These are phyloP conservation scores for Collybiopsis luxurians DNA, from an alignment of 768 basidiomycete species.

Conservation along the genomic window DNA sequence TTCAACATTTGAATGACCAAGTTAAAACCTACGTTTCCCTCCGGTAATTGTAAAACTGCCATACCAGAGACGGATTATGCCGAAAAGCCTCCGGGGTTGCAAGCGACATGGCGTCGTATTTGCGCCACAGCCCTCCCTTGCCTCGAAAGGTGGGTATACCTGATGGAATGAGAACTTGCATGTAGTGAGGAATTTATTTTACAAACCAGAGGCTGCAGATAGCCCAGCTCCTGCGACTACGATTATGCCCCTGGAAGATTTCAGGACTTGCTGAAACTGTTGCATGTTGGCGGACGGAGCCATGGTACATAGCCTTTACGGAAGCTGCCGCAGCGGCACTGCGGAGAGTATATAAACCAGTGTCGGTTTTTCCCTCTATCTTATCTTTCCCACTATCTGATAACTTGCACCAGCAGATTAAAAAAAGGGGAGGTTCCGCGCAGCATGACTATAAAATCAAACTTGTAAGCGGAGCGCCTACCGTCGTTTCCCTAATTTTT, in stretches of 20 bases:
- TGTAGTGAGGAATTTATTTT: not conserved
- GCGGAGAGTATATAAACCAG: too few relatives aligned
- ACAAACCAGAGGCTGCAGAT: slow-evolving; percentile 22
- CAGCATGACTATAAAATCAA: slow-evolving; percentile 8
- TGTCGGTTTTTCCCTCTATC: not conserved
- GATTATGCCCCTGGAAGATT: slow-evolving; percentile 17
- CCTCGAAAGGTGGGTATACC: slow-evolving; percentile 52
- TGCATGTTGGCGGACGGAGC: slow-evolving; percentile 9
- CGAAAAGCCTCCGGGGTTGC: slow-evolving; percentile 54
- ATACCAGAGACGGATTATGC: slow-evolving; percentile 45
- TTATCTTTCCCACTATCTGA: slow-evolving; percentile 23
- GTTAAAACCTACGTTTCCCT: slow-evolving; percentile 42
- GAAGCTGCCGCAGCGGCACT: too few relatives aligned
- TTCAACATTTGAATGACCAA: too few relatives aligned
- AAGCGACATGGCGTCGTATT: slow-evolving; percentile 46
- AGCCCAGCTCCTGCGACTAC: slow-evolving; percentile 21
- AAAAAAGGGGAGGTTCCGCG: too few relatives aligned
- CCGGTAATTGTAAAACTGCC: slow-evolving; percentile 68
- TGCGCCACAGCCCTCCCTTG: slow-evolving; percentile 50
- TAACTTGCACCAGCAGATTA: too few relatives aligned
- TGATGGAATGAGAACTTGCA: slow-evolving; percentile 22
- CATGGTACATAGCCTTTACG: too few relatives aligned
- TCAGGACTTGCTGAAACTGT: slow-evolving; percentile 9
- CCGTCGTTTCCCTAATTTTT: not conserved
- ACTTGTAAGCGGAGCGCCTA: not conserved